These are phyloP conservation scores for Boletus huronensis DNA, from an alignment of 768 basidiomycete genomes.

Conservation along the genomic window DNA sequence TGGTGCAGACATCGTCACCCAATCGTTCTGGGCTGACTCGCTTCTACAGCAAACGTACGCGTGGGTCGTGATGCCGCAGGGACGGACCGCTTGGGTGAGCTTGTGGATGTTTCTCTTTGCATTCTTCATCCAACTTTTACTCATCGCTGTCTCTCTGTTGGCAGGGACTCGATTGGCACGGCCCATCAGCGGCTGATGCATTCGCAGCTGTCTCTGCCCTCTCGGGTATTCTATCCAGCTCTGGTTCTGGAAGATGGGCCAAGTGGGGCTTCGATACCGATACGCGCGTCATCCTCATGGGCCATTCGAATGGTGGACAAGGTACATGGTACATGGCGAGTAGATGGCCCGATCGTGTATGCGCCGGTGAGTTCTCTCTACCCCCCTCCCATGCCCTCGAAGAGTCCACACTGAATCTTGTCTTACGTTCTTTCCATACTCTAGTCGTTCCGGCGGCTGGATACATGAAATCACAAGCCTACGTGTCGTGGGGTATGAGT, in stretches of 20 bases:
- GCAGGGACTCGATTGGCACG: constrained; percentile 92
- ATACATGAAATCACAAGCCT: constrained; percentile 85
- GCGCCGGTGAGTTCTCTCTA: constrained; percentile 46
- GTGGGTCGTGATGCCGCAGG: constrained; percentile 83
- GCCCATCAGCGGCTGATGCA: constrained; percentile 69
- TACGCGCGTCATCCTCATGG: constrained; percentile 62
- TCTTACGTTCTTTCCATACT: background rate
- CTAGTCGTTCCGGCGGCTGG: constrained; percentile 74
- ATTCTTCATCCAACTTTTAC: background rate
- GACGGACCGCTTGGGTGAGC: constrained; percentile 77
- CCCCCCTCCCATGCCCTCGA: too few species aligned
- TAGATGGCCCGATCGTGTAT: constrained; percentile 71
- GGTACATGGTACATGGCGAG: constrained; percentile 80
- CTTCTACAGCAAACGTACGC: constrained; percentile 54
- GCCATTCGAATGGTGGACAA: constrained; percentile 93
- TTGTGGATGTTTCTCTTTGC: background rate
- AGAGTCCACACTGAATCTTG: background rate
- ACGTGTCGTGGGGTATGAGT: constrained; percentile 70
- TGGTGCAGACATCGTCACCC: constrained; percentile 64
- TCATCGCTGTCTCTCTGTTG: background rate
- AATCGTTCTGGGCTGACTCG: constrained; percentile 59
- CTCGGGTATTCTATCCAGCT: constrained; percentile 38
- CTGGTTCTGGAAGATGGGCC: constrained; percentile 34
- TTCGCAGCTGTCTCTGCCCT: constrained; percentile 63
- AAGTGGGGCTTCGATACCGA: constrained; percentile 37